Evolutionary conservation across 2,329 filamentous ascomycete species (phyloP), one percentile per base, ranked within the genome.

Genomic region (Fusarium napiforme): DNA sequence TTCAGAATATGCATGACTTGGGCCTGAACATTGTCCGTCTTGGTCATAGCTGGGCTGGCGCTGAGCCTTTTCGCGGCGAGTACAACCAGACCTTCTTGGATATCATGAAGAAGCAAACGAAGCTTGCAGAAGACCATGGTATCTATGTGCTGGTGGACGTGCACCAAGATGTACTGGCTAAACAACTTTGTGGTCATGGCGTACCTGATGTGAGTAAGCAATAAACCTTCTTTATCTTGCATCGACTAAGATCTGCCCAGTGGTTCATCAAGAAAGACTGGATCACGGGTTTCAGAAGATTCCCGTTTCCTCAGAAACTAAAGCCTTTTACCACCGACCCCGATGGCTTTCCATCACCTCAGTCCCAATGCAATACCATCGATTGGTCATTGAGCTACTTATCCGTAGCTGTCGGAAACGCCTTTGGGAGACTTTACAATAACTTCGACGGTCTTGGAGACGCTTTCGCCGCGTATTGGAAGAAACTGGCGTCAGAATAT

Each of bases 301-400:
- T 60, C 1, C 58, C 58, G 0, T 55, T 60, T 19, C 58, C 46
- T 0, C 58, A 60, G 10, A 60, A 55, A 1, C 18, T 53, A 0
- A 60, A 10, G 3, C 28, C 58, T 9, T 60, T 55, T 1, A 42
- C 58, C 16, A 60, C 46, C 1, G 46, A 60, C 6, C 1, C 5
- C 0, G 7, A 19, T 9, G 58, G 58, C 26, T 55, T 60, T 34
- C 46, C 58, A 3, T 55, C 36, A 1, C 58, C 58, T 1, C 28
- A 53, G 8, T 55, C 58, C 0, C 46, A 60, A 8, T 60, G 58
- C 18, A 14, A 9, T 7, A 55, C 46, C 0, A 58, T 58, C 1
- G 58, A 60, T 7, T 60, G 58, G 58, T 60, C 58, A 15, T 3
- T 60, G 1, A 60, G 58, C 28, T 60, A 60, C 18, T 23, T 60